Conservation (phyloP, 2,329 filamentous ascomycete genomes). For the Penicillium corylophilum region DNA sequence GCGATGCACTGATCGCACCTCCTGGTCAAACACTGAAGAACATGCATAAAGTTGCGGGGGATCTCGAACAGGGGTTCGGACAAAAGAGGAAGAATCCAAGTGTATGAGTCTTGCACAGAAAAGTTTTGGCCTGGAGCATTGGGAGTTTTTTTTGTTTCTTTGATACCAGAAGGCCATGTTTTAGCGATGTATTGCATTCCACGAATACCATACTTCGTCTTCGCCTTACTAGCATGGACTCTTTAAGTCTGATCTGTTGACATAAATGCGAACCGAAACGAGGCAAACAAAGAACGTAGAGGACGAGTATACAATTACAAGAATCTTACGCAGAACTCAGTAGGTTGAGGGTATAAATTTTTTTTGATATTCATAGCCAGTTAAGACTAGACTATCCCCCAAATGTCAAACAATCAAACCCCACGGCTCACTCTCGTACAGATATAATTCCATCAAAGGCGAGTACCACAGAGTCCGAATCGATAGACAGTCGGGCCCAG, state of each 20-base stretch:
- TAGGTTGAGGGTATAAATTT: constrained; percentile 22
- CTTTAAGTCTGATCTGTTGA: no score
- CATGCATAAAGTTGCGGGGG: constrained; percentile 5
- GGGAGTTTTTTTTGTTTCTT: not conserved
- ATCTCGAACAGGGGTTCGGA: constrained; percentile 24
- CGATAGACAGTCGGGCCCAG: constrained; percentile 12
- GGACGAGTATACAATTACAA: not conserved
- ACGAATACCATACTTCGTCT: not conserved
- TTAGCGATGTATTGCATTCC: not conserved
- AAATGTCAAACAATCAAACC: constrained; percentile 13
- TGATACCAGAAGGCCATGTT: not conserved
- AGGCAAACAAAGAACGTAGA: no score
- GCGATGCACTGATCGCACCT: constrained; percentile 44
- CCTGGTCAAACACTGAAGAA: constrained; percentile 15
- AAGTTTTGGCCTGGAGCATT: not conserved
- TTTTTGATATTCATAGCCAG: constrained; percentile 24
- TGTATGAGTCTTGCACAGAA: not conserved
- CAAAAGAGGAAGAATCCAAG: constrained; percentile 25
- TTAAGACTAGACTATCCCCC: constrained; percentile 21
- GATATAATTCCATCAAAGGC: constrained; percentile 12
- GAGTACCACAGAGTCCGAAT: constrained; percentile 13
- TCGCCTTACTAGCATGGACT: no score
- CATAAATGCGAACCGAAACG: no score
- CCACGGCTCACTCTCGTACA: constrained; percentile 13
- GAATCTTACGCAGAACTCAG: not conserved